Evolutionary conservation across 176 grass and related monocot genomes (phyloP).

Genomic region (Phoenix dactylifera): DNA sequence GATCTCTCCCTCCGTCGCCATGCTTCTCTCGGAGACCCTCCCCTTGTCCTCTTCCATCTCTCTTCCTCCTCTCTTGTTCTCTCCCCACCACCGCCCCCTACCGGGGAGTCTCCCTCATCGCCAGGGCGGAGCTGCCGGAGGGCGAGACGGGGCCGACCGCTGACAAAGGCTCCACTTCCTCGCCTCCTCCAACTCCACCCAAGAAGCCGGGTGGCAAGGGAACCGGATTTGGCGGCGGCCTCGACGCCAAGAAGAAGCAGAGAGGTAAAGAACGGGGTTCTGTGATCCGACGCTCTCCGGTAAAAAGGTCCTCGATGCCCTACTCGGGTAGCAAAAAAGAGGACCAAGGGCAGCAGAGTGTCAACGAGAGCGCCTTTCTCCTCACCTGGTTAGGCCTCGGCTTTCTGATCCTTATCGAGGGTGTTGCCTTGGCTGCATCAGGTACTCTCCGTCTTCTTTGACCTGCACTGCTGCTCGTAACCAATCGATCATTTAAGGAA

Average conservation of each 20-base stretch:
- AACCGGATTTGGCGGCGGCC: neutral
- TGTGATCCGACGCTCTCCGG: constrained; percentile 49
- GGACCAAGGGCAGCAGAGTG: constrained; percentile 31
- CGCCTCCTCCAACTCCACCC: neutral
- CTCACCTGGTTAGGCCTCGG: constrained; percentile 81
- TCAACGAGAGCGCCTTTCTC: constrained; percentile 74
- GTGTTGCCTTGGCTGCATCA: constrained; percentile 68
- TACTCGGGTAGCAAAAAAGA: constrained; percentile 12
- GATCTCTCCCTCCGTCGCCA: too few relatives aligned
- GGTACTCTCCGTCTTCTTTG: constrained; percentile 19
- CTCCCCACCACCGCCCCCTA: neutral
- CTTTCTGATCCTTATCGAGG: constrained; percentile 65
- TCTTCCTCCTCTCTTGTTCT: neutral
- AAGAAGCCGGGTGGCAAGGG: neutral
- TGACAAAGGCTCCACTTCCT: neutral
- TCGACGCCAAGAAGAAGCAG: constrained; percentile 23
- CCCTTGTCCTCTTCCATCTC: neutral
- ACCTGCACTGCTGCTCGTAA: neutral
- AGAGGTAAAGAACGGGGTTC: constrained; percentile 23
- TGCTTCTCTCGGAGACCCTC: too few relatives aligned
- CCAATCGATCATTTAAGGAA: too few relatives aligned
- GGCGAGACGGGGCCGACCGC: neutral
- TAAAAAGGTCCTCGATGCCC: constrained; percentile 27
- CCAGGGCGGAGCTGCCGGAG: constrained; percentile 7
- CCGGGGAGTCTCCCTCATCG: neutral